Evolutionary conservation across 306 rosid species (phyloP).

Genomic region (Spatholobus suberectus): DNA sequence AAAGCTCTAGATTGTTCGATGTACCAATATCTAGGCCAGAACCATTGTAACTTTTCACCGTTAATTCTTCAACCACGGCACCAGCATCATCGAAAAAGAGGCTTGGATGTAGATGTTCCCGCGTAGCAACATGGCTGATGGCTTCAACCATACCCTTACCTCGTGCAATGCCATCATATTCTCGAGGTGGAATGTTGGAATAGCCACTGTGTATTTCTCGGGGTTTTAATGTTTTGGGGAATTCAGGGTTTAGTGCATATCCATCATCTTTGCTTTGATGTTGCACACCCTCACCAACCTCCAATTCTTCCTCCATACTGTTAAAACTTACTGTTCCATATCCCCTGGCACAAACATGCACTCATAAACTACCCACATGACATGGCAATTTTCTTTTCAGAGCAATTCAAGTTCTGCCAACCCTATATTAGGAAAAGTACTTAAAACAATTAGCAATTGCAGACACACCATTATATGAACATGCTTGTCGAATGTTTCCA

Average conservation of each 20-base stretch:
- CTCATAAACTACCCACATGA: constrained; percentile 15
- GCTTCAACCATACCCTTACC: constrained; percentile 46
- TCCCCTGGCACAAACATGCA: constrained; percentile 22
- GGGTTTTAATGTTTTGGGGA: constrained; percentile 48
- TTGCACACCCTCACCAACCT: constrained; percentile 50
- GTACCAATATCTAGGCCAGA: constrained; percentile 62
- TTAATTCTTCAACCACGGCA: constrained; percentile 60
- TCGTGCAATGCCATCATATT: constrained; percentile 43
- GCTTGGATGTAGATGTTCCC: constrained; percentile 42
- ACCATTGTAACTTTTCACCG: constrained; percentile 54
- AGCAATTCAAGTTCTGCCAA: constrained; percentile 18
- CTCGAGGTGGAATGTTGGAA: constrained; percentile 2
- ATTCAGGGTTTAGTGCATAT: constrained; percentile 49
- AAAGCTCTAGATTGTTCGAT: constrained; percentile 51
- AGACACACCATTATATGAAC: background rate
- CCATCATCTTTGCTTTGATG: constrained; percentile 55
- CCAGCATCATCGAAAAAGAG: constrained; percentile 50
- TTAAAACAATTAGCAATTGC: constrained; percentile 2
- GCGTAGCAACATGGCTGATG: constrained; percentile 24
- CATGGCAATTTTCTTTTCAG: background rate
- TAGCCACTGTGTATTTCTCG: constrained; percentile 48
- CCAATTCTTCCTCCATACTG: constrained; percentile 63
- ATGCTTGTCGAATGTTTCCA: background rate
- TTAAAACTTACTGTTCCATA: constrained; percentile 40
- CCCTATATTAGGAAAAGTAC: background rate